A percentile compares a stretch with the other conserved stretches of the same genome.
These are phyloP conservation scores for Berkeleyomyces rouxiae DNA, from an alignment of 2,329 filamentous ascomycete genomes.

Conservation along the genomic window DNA sequence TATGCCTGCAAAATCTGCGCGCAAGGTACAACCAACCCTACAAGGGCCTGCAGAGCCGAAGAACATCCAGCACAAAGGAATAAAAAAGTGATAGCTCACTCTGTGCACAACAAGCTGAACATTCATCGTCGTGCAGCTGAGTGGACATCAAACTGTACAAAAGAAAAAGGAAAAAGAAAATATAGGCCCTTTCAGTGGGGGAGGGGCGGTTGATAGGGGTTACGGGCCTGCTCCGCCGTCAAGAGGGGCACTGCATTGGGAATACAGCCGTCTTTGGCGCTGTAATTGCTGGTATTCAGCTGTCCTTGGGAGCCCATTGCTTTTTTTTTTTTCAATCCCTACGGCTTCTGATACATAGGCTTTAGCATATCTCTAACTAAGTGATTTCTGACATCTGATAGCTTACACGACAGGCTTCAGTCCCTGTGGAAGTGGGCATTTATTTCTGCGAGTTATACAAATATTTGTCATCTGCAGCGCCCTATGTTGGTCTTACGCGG, in stretches of 20 bases:
- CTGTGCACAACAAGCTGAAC: neutral
- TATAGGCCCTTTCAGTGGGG: neutral
- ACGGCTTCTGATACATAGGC: neutral
- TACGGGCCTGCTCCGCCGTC: neutral
- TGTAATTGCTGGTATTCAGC: neutral
- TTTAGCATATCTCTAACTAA: neutral
- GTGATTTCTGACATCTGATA: conserved; percentile 1
- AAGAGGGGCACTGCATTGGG: neutral
- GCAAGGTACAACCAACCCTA: neutral
- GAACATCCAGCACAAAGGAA: neutral
- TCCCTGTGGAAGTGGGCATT: neutral
- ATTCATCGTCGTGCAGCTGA: neutral
- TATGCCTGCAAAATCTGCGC: neutral
- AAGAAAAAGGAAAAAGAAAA: neutral
- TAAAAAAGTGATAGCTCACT: neutral
- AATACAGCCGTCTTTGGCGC: neutral
- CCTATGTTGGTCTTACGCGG: too few relatives aligned
- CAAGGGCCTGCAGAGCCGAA: neutral
- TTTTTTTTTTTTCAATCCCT: neutral
- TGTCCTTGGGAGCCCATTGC: neutral
- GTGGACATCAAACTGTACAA: neutral
- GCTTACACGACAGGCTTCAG: neutral
- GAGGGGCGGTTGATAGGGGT: neutral
- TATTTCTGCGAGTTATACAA: neutral
- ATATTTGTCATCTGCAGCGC: too few relatives aligned